Evolutionary conservation across 805 yeast species (phyloP).

Genomic region (Spathaspora boniae): DNA sequence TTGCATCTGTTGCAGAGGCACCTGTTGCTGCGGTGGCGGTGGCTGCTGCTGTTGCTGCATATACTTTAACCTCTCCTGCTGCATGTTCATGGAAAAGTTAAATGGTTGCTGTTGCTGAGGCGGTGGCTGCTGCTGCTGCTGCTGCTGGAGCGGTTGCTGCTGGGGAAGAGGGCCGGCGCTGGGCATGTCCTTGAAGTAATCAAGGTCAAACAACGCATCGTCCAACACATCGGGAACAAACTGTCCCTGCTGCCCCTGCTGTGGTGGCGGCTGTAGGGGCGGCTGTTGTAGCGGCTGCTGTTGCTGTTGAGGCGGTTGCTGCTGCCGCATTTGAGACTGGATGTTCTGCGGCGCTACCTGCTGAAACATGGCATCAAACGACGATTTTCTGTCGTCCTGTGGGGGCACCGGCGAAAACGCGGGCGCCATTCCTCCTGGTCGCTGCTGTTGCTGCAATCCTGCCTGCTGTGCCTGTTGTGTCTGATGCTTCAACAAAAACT

Average conservation of each 20-base stretch:
- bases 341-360: constrained; percentile 8
- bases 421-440: too few relatives aligned
- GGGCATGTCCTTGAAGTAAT: constrained; percentile 2
- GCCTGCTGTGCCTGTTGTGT: constrained; percentile 10
- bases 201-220: constrained; percentile 5
- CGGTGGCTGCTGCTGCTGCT: too few relatives aligned
- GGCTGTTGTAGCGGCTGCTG: constrained; percentile 8
- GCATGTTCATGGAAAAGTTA: too few relatives aligned
- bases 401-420: too few relatives aligned
- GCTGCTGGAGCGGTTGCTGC: constrained; percentile 10
- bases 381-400: constrained; percentile 7
- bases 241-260: too few relatives aligned
- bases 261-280: constrained; percentile 8
- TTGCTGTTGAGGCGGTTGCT: constrained; percentile 10
- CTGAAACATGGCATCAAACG: constrained; percentile 4
- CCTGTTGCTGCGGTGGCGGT: constrained; percentile 3
- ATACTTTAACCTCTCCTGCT: constrained; percentile 16
- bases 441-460: constrained; percentile 7
- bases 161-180: constrained; percentile 2
- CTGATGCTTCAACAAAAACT: constrained; percentile 11
- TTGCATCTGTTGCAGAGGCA: not conserved
- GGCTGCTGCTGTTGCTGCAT: constrained; percentile 14
- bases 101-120: constrained; percentile 16
- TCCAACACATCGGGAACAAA: constrained; percentile 5
- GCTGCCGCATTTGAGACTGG: constrained; percentile 10